Evolutionary conservation across 768 basidiomycete genomes (phyloP).

Genomic region (Hemileccinum impolitum): DNA sequence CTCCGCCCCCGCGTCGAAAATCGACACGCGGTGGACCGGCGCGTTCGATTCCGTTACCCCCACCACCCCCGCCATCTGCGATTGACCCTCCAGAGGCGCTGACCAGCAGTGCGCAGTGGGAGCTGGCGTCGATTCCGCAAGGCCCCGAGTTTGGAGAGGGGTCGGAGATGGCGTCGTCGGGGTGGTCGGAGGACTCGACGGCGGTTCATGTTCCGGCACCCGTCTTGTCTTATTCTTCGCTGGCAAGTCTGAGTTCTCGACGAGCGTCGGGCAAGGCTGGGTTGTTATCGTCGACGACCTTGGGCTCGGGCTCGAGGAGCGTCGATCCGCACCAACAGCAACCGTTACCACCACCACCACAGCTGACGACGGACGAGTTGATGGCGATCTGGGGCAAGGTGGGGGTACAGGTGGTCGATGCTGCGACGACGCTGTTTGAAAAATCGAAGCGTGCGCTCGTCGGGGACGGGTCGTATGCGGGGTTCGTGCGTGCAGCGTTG

Average conservation of each 20-base stretch:
- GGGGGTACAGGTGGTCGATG: constrained; percentile 70
- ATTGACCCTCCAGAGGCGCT: constrained; percentile 31
- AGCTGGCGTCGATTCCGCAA: constrained; percentile 58
- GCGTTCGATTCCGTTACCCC: constrained; percentile 28
- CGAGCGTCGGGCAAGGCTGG: constrained; percentile 9
- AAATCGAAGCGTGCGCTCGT: constrained; percentile 75
- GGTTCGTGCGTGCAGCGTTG: constrained; percentile 70
- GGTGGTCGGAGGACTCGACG: constrained; percentile 62
- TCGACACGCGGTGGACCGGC: constrained; percentile 26
- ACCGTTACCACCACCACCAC: constrained; percentile 23
- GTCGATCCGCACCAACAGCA: constrained; percentile 23
- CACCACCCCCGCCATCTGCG: constrained; percentile 38
- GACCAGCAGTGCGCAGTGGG: constrained; percentile 56
- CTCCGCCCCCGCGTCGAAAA: constrained; percentile 36
- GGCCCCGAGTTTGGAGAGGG: constrained; percentile 49
- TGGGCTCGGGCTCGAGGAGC: constrained; percentile 3
- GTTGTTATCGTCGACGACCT: constrained; percentile 10
- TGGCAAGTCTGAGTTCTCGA: constrained; percentile 11
- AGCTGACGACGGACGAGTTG: constrained; percentile 59
- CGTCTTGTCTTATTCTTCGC: constrained; percentile 1
- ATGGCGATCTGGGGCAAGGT: constrained; percentile 67
- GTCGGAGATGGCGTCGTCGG: constrained; percentile 44
- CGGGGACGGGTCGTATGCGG: constrained; percentile 81
- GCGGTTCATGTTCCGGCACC: constrained; percentile 29
- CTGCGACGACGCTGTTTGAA: constrained; percentile 63